Evolutionary conservation across 768 basidiomycete genomes (phyloP).

Genomic region (Podaxis sp.): DNA sequence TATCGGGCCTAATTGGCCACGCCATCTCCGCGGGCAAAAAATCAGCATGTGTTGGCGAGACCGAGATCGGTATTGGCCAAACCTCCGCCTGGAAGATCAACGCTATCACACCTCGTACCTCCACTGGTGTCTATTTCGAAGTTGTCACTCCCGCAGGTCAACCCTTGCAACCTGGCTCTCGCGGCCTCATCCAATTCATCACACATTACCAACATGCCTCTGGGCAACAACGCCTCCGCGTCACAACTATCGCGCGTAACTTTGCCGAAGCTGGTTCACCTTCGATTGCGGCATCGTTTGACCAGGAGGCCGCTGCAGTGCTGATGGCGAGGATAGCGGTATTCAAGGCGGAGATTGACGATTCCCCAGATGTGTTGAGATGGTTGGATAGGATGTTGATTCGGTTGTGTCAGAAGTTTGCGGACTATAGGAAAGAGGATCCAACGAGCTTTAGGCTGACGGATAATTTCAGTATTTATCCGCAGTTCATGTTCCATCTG

Average conservation of each 20-base stretch:
- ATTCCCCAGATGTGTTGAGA: conserved; percentile 91
- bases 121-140: conserved; percentile 95
- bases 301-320: conserved; percentile 97
- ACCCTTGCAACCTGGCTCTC: conserved; percentile 82
- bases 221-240: conserved; percentile 91
- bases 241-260: conserved; percentile 97
- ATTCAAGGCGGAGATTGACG: conserved; percentile 99
- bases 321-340: conserved; percentile 98
- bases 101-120: conserved; percentile 81
- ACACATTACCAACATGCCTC: conserved; percentile 98
- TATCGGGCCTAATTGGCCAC: conserved; percentile 96
- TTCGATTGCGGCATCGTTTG: conserved; percentile 89
- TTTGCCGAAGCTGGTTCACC: conserved; percentile 98
- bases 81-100: conserved; percentile 99
- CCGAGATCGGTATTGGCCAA: conserved; percentile 97
- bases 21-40: conserved; percentile 98
- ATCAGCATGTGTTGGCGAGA: conserved; percentile 94
- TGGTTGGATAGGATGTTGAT: conserved; percentile 99
- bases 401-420: conserved; percentile 97
- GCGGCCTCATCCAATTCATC: conserved; percentile 96
- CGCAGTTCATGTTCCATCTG: conserved; percentile 99
- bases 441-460: conserved; percentile 88
- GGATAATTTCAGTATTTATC: conserved; percentile 98
- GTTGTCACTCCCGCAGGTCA: conserved; percentile 98
- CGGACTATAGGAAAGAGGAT: conserved; percentile 98